These are phyloP conservation scores for Trichoderma sp. DNA, from an alignment of 2,329 filamentous ascomycete species.

Conservation along the genomic window DNA sequence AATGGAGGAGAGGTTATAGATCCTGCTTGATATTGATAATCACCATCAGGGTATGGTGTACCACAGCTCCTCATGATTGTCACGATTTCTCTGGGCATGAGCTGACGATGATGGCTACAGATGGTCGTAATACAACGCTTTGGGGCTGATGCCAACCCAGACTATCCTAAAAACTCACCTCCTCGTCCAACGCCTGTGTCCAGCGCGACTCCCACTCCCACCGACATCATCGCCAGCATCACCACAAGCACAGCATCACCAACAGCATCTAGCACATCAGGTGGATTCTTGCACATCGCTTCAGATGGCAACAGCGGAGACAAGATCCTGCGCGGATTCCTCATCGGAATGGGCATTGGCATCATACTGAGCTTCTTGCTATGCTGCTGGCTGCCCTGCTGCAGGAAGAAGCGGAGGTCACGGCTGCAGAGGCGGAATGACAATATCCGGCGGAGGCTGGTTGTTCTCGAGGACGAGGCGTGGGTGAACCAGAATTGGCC, in stretches of 20 bases:
- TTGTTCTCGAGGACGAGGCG: background rate
- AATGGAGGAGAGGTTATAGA: constrained; percentile 11
- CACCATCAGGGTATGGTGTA: background rate
- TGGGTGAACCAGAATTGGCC: constrained; percentile 12
- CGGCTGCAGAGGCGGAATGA: constrained; percentile 13
- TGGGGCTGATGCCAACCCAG: background rate
- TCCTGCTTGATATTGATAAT: background rate
- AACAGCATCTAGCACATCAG: background rate
- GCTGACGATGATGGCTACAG: background rate
- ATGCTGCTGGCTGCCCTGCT: constrained; percentile 38
- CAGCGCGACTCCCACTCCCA: background rate
- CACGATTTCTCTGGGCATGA: background rate
- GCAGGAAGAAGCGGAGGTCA: constrained; percentile 22
- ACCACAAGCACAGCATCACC: background rate
- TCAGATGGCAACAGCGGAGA: constrained; percentile 33
- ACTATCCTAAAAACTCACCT: background rate
- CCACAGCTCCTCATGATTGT: no score
- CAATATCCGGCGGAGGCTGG: background rate
- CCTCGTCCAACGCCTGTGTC: background rate
- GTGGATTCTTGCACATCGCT: constrained; percentile 28
- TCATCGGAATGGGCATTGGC: constrained; percentile 35
- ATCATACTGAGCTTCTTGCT: constrained; percentile 33
- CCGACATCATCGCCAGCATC: background rate
- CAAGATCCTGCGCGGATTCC: constrained; percentile 35
- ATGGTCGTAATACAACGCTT: background rate